Percentiles rank a stretch among this genome's conserved stretches.
Conservation (phyloP, 345 rosid species). For the Camelina sativa region DNA sequence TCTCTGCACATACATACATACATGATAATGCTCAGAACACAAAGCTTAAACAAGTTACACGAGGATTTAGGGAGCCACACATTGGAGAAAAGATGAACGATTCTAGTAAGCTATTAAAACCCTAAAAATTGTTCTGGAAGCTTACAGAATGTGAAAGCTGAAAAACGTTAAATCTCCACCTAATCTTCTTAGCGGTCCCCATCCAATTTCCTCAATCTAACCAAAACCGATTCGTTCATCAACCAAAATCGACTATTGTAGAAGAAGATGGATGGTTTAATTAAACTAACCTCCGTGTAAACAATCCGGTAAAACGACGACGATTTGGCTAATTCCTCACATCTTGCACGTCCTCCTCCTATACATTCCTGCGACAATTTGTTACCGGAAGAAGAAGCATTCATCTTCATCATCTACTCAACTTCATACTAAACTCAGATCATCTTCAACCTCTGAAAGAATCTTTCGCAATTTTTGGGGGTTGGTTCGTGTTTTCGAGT, state of each 20-base stretch:
- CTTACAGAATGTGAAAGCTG: constrained; percentile 70
- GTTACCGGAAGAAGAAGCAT: background rate
- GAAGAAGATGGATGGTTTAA: background rate
- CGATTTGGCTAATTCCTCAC: constrained; percentile 51
- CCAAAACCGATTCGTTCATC: background rate
- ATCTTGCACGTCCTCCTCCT: constrained; percentile 43
- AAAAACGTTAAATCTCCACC: constrained; percentile 61
- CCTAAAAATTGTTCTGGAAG: background rate
- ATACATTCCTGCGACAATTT: constrained; percentile 37
- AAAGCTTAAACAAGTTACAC: constrained; percentile 6
- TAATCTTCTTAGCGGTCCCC: constrained; percentile 64
- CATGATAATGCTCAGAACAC: background rate
- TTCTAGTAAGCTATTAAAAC: background rate
- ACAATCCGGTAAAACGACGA: constrained; percentile 60
- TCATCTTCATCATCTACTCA: background rate
- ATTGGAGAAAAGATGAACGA: background rate
- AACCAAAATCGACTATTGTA: background rate
- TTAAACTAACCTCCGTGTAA: constrained; percentile 68
- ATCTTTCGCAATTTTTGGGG: too few relatives aligned
- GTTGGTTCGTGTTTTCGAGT: too few relatives aligned
- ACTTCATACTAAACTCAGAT: too few relatives aligned
- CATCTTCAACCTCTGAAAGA: too few relatives aligned
- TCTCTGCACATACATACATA: constrained; percentile 52
- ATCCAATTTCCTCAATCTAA: constrained; percentile 89
- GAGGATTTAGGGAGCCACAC: background rate